These are phyloP conservation scores for Austroboletus eburneus DNA, from an alignment of 768 basidiomycete genomes.

Conservation along the genomic window DNA sequence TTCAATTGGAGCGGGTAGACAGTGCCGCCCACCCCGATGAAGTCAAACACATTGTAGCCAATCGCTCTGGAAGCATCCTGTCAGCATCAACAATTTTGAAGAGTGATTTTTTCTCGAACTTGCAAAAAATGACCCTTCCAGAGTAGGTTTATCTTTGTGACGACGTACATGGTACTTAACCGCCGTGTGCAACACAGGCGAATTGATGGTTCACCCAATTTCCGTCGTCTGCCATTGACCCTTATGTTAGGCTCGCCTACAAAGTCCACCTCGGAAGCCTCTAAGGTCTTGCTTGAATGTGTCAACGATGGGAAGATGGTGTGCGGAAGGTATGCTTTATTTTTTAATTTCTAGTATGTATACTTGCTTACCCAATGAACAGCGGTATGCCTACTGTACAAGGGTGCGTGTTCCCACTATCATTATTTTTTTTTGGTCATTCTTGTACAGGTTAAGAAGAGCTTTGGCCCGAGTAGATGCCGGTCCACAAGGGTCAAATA, in stretches of 20 bases:
- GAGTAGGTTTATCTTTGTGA: constrained; percentile 52
- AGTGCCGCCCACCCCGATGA: constrained; percentile 87
- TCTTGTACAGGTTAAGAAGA: constrained; percentile 55
- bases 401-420: constrained; percentile 38
- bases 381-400: constrained; percentile 95
- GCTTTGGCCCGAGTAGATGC: constrained; percentile 81
- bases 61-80: constrained; percentile 79
- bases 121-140: constrained; percentile 95
- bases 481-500: constrained; percentile 67
- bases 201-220: constrained; percentile 93
- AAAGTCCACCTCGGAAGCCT: constrained; percentile 28
- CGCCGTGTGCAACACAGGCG: constrained; percentile 42
- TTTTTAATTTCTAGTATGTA: constrained; percentile 7
- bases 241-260: constrained; percentile 31
- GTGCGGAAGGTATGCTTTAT: constrained; percentile 60
- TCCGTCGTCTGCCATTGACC: constrained; percentile 73
- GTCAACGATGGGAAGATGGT: constrained; percentile 54
- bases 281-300: constrained; percentile 30
- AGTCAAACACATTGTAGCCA: constrained; percentile 79
- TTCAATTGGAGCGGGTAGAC: constrained; percentile 74
- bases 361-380: constrained; percentile 20
- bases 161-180: constrained; percentile 3
- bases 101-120: constrained; percentile 87
- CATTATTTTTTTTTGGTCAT: not conserved
- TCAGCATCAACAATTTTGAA: constrained; percentile 93